phyloP scores from a whole-genome alignment of 345 rosid genomes.

The Combretum micranthum region DNA sequence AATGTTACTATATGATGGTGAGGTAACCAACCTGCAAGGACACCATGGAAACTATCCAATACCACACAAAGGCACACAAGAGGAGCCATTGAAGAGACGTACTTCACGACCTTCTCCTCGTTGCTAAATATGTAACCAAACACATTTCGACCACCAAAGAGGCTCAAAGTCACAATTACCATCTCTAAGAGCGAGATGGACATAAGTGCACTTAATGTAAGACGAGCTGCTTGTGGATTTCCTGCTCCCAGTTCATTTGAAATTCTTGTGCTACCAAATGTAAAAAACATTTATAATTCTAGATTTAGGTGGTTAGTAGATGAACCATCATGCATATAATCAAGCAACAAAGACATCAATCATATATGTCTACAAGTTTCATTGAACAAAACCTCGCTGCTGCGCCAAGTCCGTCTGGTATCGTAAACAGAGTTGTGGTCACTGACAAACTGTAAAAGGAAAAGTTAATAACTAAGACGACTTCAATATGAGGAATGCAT shows the following conservation, averaged over 20 bases:
- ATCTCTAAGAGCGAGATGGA: constrained; percentile 15
- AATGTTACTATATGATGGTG: neutral
- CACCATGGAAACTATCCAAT: constrained; percentile 25
- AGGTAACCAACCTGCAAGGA: constrained; percentile 26
- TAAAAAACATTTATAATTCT: neutral
- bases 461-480: neutral
- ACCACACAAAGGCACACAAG: constrained; percentile 26
- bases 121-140: constrained; percentile 32
- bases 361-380: neutral
- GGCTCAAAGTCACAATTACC: constrained; percentile 12
- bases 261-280: constrained; percentile 26
- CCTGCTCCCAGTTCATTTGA: constrained; percentile 45
- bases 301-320: neutral
- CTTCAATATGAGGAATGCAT: no score
- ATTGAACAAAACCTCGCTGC: constrained; percentile 46
- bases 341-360: neutral
- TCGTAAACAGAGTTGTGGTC: constrained; percentile 35
- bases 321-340: no score
- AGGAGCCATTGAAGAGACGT: constrained; percentile 29
- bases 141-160: constrained; percentile 14
- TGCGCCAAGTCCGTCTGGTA: constrained; percentile 59
- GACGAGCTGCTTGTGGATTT: constrained; percentile 25
- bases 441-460: constrained; percentile 40
- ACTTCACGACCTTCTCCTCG: constrained; percentile 22
- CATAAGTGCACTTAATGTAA: constrained; percentile 13